These are phyloP conservation scores for Dryadomyces quercus-mongolicae DNA, from an alignment of 2,329 filamentous ascomycete genomes.

Conservation along the genomic window DNA sequence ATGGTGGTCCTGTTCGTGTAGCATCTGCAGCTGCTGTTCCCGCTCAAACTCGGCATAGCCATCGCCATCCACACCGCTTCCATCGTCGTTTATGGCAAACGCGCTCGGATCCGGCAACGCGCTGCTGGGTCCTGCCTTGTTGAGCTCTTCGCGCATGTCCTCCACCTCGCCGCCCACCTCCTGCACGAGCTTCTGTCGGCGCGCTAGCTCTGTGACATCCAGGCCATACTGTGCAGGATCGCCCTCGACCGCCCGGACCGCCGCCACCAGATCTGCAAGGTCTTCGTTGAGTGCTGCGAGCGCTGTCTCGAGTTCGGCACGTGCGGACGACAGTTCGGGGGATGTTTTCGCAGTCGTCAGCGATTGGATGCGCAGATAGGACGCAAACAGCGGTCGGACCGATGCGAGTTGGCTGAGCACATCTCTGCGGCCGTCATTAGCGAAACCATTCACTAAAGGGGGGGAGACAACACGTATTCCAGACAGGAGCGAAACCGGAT, in stretches of 20 bases:
- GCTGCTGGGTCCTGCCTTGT: slow-evolving; percentile 33
- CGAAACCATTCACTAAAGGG: not conserved
- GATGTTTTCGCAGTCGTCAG: slow-evolving; percentile 59
- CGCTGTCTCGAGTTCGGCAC: slow-evolving; percentile 52
- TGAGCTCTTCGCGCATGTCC: slow-evolving; percentile 75
- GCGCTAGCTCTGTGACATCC: slow-evolving; percentile 66
- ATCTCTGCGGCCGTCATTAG: slow-evolving; percentile 45
- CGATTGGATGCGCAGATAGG: slow-evolving; percentile 90
- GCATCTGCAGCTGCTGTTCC: slow-evolving; percentile 79
- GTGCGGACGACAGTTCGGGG: slow-evolving; percentile 74
- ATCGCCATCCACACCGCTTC: slow-evolving; percentile 21
- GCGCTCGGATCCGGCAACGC: slow-evolving; percentile 42
- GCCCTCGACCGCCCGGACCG: slow-evolving; percentile 75
- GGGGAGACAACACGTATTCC: too few relatives aligned
- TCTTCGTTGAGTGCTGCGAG: slow-evolving; percentile 66
- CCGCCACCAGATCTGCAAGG: slow-evolving; percentile 75
- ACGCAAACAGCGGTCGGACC: slow-evolving; percentile 79
- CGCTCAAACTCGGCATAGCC: slow-evolving; percentile 76
- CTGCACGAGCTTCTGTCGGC: slow-evolving; percentile 70
- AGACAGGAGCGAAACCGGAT: not conserved
- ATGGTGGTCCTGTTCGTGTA: slow-evolving; percentile 89
- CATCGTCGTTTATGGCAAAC: slow-evolving; percentile 39
- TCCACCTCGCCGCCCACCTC: slow-evolving; percentile 85
- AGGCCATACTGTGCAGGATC: slow-evolving; percentile 82
- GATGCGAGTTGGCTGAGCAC: slow-evolving; percentile 72